These are phyloP conservation scores for Phyllachora maydis DNA, from an alignment of 2,329 filamentous ascomycete species.

Conservation along the genomic window DNA sequence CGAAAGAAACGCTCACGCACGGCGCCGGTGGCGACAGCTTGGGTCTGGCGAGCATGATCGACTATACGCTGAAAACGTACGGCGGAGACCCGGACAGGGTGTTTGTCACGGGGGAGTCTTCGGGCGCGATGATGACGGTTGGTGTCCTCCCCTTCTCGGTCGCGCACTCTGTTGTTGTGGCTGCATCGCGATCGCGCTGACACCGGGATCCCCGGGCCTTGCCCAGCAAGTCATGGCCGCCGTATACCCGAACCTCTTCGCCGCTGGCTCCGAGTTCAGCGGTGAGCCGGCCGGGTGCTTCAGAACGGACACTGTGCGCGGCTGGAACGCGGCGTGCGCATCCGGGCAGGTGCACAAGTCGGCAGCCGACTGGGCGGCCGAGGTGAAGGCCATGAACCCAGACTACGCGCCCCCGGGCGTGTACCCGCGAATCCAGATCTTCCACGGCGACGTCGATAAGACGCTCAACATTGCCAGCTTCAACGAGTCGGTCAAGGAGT, in stretches of 20 bases:
- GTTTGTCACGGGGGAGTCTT: conserved; percentile 28
- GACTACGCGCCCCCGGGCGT: conserved; percentile 26
- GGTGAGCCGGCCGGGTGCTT: conserved; percentile 23
- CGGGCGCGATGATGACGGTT: conserved; percentile 28
- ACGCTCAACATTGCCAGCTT: conserved; percentile 31
- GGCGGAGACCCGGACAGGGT: conserved; percentile 26
- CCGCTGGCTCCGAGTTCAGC: conserved; percentile 19
- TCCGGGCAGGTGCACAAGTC: conserved; percentile 16
- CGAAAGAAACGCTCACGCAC: conserved; percentile 25
- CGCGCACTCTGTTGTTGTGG: neutral
- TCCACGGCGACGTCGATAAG: conserved; percentile 29
- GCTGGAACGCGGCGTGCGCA: conserved; percentile 31
- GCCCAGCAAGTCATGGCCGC: conserved; percentile 23
- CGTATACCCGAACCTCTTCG: conserved; percentile 24
- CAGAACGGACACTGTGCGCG: conserved; percentile 15
- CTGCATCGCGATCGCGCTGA: neutral
- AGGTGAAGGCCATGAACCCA: conserved; percentile 23
- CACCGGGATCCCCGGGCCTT: too few relatives aligned
- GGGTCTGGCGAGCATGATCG: conserved; percentile 37
- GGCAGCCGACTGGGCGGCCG: conserved; percentile 12
- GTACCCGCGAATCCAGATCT: conserved; percentile 34
- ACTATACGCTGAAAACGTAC: conserved; percentile 29
- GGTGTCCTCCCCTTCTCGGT: conserved; percentile 1
- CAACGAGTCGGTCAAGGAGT: conserved; percentile 34
- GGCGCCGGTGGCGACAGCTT: conserved; percentile 34